Conservation (phyloP, 2,329 filamentous ascomycete genomes). For the Colletotrichum sp. region DNA sequence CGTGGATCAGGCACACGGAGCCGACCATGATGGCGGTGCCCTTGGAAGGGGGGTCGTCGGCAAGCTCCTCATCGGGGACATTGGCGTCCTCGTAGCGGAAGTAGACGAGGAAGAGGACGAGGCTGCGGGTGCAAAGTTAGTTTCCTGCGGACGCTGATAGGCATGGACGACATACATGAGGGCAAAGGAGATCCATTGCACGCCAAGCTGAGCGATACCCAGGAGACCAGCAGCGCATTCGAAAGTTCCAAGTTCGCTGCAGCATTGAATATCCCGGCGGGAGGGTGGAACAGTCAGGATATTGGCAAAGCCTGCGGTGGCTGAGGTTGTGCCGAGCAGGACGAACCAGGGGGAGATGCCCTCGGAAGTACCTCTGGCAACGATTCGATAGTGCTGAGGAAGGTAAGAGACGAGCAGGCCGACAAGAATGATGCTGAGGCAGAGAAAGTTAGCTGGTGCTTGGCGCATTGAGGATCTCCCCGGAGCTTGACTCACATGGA, state of each 20-base stretch:
- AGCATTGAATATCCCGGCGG: constrained; percentile 83
- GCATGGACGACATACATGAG: constrained; percentile 72
- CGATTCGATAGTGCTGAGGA: constrained; percentile 93
- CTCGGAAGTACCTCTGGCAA: constrained; percentile 82
- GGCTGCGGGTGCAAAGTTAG: constrained; percentile 52
- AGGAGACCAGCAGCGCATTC: constrained; percentile 86
- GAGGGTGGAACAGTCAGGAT: constrained; percentile 89
- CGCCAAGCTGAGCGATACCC: constrained; percentile 88
- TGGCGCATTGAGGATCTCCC: no score
- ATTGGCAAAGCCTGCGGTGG: constrained; percentile 88
- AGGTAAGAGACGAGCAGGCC: constrained; percentile 93
- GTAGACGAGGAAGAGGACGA: constrained; percentile 93
- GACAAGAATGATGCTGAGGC: constrained; percentile 72
- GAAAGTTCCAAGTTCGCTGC: constrained; percentile 78
- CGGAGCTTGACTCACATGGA: constrained; percentile 52
- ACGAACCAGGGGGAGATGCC: constrained; percentile 97
- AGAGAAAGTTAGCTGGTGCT: constrained; percentile 22
- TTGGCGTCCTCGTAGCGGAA: constrained; percentile 72
- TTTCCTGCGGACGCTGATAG: not conserved
- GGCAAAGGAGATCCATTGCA: constrained; percentile 91
- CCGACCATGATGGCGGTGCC: constrained; percentile 81
- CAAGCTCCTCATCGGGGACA: constrained; percentile 53
- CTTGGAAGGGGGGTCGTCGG: constrained; percentile 67
- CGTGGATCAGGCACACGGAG: constrained; percentile 74
- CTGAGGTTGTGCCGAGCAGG: constrained; percentile 89